Conservation (phyloP, 306 rosid species). For the Prunus mira region DNA sequence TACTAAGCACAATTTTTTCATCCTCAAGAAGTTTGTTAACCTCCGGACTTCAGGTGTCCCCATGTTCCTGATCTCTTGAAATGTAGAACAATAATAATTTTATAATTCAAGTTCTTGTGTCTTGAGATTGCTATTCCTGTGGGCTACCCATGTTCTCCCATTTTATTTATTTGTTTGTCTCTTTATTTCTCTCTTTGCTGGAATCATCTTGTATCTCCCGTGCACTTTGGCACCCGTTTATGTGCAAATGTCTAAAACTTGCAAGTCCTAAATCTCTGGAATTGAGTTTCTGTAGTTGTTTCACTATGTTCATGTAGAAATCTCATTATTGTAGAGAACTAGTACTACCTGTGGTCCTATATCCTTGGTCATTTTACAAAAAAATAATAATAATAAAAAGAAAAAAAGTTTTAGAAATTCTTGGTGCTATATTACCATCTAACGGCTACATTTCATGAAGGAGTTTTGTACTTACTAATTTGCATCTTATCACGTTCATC, state of each 20-base stretch:
- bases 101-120: not conserved
- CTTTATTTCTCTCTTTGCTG: not conserved
- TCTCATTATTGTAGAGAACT: not conserved
- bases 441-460: not conserved
- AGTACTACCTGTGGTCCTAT: not conserved
- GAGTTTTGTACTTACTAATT: not conserved
- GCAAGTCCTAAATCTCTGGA: not conserved
- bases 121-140: not conserved
- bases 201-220: not conserved
- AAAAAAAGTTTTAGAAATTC: not conserved
- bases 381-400: not conserved
- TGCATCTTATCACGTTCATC: conserved; percentile 14
- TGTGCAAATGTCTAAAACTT: not conserved
- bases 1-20: too few species aligned
- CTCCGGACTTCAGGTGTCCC: not conserved
- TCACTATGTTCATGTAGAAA: not conserved
- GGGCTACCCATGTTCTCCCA: not conserved
- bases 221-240: not conserved
- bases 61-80: not conserved
- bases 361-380: not conserved
- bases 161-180: not conserved
- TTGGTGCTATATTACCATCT: not conserved
- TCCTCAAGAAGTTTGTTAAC: too few species aligned
- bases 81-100: not conserved
- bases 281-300: not conserved